Base-by-base conservation (phyloP, 2,329 filamentous ascomycete species). In the Ilyonectria robusta region DNA sequence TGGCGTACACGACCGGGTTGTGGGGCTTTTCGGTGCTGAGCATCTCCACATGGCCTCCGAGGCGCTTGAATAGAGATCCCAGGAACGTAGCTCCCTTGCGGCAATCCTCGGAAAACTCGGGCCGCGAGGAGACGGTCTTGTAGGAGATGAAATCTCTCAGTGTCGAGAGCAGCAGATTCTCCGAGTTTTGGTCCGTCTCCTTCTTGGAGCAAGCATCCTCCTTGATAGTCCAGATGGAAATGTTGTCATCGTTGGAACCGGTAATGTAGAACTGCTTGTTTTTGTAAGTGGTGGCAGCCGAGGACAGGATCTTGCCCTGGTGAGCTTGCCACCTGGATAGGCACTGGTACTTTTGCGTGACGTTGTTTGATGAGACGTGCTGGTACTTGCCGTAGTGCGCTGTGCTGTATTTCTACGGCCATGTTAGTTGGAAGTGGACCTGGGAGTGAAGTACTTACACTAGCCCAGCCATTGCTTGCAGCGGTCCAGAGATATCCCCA, bases 1-100 rank as follows among this genome's bases (percentile, higher is more conserved):
- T 93, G 46, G 96, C 96, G 72, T 93, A 92, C 0, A 99, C 94
- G n/a, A 99, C 92, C 0, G 96, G 96, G 77, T 98, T 98, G 74
- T 93, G 92, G 33, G 87, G 85, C 72, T 93, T 90, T 37, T 92
- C 89, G 0, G 94, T 94, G 66, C 93, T 93, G n/a, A 99, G 86
- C 86, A 98, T 93, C 75, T 97, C 93, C 0, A 96, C 95, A 65
- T 93, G 89, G 0, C 94, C 96, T 13, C 96, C 96, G 64, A 98
- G 91, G 59, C 94, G 93, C 82, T 95, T 97, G 84, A 98, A 98
- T 19, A 98, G 87, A 1, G 93, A 92, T 58, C 94, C 94, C 2
- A 99, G 86, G 75, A 95, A 98, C 0, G 94, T 96, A 13, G 96
- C 96, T 10, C 95, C 95, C 77, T 95, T 90, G 66, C 95, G 92